Evolutionary conservation across 2,329 filamentous ascomycete genomes (phyloP), one percentile per base, ranked within the genome.

Genomic region (Fusarium napiforme): DNA sequence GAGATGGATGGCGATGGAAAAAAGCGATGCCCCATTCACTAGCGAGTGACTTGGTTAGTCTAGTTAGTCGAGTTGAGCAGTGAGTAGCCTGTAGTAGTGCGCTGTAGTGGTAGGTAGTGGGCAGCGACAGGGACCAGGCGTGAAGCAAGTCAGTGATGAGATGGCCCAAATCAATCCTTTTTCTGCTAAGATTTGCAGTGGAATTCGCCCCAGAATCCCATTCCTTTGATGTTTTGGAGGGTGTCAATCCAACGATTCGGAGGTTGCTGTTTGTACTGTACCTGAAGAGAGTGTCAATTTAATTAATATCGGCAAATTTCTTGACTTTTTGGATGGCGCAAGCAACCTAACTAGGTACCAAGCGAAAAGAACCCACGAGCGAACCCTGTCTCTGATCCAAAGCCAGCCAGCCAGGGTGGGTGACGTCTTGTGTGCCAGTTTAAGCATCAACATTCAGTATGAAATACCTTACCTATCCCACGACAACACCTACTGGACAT

Each of bases 161-260:
- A 75, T 72, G 67, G 62, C 68, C 74, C 73, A 73, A 76, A 23
- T 47, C 26, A 30, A 30, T 64, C 60, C 70, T 64, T 59, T 50
- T 78, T 77, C 67, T 73, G 77, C 74, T 46, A 79, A 79, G 77
- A 79, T 79, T 78, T 78, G 76, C 77, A 78, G 64, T 45, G 28
- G 37, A 74, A 77, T 74, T 78, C 66, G 76, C 76, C 77, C 71
- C 75, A 76, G 60, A 67, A 69, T 69, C 49, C 23, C 69, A 58
- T 52, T 52, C 47, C 30, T 61, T 59, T 69, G 50, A 53, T 73
- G 61, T 67, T 62, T 62, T 67, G 73, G 69, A 76, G 72, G 57
- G 72, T 72, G 69, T 70, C 68, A 75, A 67, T 63, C 75, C 60
- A 72, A 23, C 55, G 55, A 23, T 36, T 49, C 67, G 53, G 70